A percentile compares a stretch with the other conserved stretches of the same genome.
Evolutionary conservation across 2,329 filamentous ascomycete species (phyloP).

Genomic region (Eutypella sp.): DNA sequence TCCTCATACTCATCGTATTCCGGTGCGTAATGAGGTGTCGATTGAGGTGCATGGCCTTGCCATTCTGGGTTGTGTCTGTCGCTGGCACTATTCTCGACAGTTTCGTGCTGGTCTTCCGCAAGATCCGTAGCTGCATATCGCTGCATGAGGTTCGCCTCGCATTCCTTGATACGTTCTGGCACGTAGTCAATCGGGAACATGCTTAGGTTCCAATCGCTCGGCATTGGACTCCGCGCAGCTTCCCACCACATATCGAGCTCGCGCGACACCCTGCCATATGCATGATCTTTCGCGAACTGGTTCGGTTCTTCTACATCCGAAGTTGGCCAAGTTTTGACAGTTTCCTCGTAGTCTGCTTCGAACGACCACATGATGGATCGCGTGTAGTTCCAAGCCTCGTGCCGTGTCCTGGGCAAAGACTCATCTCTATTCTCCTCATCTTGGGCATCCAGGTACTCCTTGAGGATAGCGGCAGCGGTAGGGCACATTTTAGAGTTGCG

Average conservation of each 20-base stretch:
- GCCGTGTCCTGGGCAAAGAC: conserved; percentile 42
- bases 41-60: conserved; percentile 35
- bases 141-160: conserved; percentile 54
- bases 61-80: conserved; percentile 27
- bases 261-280: conserved; percentile 56
- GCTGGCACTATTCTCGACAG: conserved; percentile 33
- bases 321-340: conserved; percentile 39
- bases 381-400: conserved; percentile 53
- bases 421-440: conserved; percentile 45
- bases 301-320: conserved; percentile 50
- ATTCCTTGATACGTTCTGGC: conserved; percentile 51
- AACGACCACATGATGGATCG: conserved; percentile 27
- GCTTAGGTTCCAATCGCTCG: conserved; percentile 51
- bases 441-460: conserved; percentile 48
- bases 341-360: conserved; percentile 29
- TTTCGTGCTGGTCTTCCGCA: conserved; percentile 28
- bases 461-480: conserved; percentile 48
- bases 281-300: conserved; percentile 54
- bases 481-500: conserved; percentile 56
- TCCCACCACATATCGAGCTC: conserved; percentile 65
- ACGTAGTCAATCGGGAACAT: conserved; percentile 60
- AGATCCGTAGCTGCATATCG: conserved; percentile 42
- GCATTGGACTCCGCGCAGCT: conserved; percentile 54
- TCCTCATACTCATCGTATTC: conserved; percentile 51
- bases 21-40: conserved; percentile 33